These are phyloP conservation scores for Neospermospora avenae DNA, from an alignment of 2,329 filamentous ascomycete genomes.

Conservation along the genomic window DNA sequence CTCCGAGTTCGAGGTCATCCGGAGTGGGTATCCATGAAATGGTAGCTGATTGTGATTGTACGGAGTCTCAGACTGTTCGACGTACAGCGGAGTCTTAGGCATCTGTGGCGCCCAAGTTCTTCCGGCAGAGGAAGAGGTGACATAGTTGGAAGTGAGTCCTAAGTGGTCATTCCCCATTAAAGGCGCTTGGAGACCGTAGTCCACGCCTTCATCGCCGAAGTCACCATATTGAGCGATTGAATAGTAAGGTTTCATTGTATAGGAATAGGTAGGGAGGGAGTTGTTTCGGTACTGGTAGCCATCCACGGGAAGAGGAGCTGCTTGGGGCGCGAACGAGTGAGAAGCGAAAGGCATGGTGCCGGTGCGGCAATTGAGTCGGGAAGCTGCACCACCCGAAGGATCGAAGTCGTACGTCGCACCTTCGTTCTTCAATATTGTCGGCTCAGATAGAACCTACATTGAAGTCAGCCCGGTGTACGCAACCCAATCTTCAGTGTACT, in stretches of 20 bases:
- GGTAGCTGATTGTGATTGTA: conserved; percentile 22
- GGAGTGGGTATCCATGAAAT: conserved; percentile 23
- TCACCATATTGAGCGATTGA: conserved; percentile 21
- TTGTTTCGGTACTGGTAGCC: conserved; percentile 23
- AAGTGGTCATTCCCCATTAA: conserved; percentile 9
- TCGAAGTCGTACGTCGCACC: conserved; percentile 25
- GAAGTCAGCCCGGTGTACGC: conserved; percentile 13
- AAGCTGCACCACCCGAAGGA: conserved; percentile 18
- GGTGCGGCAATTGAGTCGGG: conserved; percentile 25
- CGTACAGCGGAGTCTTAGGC: conserved; percentile 19
- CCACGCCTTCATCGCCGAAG: conserved; percentile 28
- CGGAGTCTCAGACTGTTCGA: conserved; percentile 21
- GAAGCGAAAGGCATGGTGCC: conserved; percentile 21
- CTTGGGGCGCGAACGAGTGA: conserved; percentile 17
- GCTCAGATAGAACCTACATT: conserved; percentile 31
- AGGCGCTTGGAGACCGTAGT: conserved; percentile 22
- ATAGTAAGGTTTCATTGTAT: conserved; percentile 22
- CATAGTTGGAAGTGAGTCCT: conserved; percentile 13
- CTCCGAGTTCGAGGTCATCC: conserved; percentile 22
- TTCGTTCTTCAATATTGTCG: conserved; percentile 30
- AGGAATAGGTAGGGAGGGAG: conserved; percentile 20
- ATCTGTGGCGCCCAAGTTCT: conserved; percentile 22
- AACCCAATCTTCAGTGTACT: conserved; percentile 17
- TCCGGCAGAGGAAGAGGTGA: conserved; percentile 5
- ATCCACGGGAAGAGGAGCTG: conserved; percentile 13